phyloP scores from a whole-genome alignment of 306 rosid species.

The Castanospermum australe region DNA sequence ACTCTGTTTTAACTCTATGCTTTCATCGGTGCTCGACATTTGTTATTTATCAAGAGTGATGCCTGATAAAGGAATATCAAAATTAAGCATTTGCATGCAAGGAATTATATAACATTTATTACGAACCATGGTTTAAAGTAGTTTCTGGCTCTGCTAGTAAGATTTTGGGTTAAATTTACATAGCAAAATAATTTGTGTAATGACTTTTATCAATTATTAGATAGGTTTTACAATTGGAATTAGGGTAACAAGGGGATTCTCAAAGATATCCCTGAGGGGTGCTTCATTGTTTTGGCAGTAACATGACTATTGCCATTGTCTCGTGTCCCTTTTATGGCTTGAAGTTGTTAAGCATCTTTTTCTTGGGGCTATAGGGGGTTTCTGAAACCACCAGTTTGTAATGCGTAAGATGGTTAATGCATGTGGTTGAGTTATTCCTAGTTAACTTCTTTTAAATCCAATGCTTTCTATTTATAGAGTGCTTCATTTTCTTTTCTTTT shows the following conservation, averaged over 20 bases:
- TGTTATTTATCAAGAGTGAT: constrained; percentile 42
- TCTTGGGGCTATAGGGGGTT: constrained; percentile 2
- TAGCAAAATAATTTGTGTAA: background rate
- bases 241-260: constrained; percentile 7
- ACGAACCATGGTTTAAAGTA: constrained; percentile 57
- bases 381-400: background rate
- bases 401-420: constrained; percentile 3
- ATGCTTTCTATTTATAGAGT: constrained; percentile 18
- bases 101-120: background rate
- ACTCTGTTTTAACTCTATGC: constrained; percentile 7
- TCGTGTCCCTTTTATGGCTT: background rate
- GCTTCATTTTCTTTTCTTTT: constrained; percentile 21
- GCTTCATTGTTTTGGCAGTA: background rate
- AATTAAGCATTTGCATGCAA: background rate
- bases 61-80: background rate
- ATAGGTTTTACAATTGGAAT: constrained; percentile 1
- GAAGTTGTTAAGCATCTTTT: background rate
- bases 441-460: background rate
- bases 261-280: background rate
- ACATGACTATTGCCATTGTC: background rate
- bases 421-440: background rate
- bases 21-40: background rate
- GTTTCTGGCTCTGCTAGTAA: constrained; percentile 17
- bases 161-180: background rate
- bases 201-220: constrained; percentile 2